Base-by-base conservation (phyloP, 192 early-diverging fungal genomes). In the Backusella parvicylindrica region DNA sequence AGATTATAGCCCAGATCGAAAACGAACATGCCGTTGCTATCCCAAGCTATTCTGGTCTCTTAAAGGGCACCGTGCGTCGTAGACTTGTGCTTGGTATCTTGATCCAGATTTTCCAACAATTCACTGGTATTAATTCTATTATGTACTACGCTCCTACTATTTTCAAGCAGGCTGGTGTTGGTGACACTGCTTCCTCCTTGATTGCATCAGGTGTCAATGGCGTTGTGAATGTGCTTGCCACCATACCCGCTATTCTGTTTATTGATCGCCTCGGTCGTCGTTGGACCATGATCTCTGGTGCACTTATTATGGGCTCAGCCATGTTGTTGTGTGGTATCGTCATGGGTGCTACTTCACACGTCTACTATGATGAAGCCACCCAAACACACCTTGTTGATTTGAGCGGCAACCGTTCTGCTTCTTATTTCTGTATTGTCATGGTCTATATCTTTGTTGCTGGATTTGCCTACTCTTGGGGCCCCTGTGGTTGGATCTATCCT, bases 381-480 rank as follows among this genome's bases (percentile, higher is more conserved):
- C 53, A 60, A 3, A 28, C 53, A 11, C 71, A 81, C 3, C 32
- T 23, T 18, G 50, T 80, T 32, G 64, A 76, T 15, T 23, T 75
- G 36, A 63, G 60, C 31, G 74, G 70, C 5, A 75, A 75, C 64
- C n/a, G 12, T 1, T 21, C 50, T 23, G 68, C 74, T n/a, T 75
- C 70, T 30, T 75, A 75, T 47, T 71, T 79, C 56, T 70, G 77
- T 38, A 82, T 92, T 11, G 85, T 89, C 32, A 85, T 85, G 71
- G 73, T 85, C 40, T 87, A 86, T 28, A 74, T 91, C 31, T 93
- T 90, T 73, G 66, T 90, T 38, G 64, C 68, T 40, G 67, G 71
- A 18, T 97, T 97, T 72, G 94, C 93, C 60, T 87, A 85, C 77
- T 92, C 94, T 15, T 97, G 95, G 95, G 95, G 95, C 12, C 96